phyloP scores from a whole-genome alignment of 768 basidiomycete species.

The Chalciporus sphaerocephalus region DNA sequence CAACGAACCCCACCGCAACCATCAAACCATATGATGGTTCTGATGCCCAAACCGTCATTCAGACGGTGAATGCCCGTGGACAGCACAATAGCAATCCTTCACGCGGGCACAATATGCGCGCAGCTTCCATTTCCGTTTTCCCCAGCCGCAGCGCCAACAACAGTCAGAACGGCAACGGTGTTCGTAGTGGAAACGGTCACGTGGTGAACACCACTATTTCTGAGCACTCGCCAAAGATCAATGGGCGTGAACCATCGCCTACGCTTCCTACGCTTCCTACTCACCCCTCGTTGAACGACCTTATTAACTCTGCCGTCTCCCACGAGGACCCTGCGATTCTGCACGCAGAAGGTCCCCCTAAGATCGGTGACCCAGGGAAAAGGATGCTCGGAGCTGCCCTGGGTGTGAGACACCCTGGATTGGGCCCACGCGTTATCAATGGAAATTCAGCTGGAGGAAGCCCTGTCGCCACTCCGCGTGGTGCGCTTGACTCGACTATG shows the following conservation, averaged over 20 bases:
- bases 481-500: conserved; percentile 52
- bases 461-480: conserved; percentile 25
- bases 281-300: conserved; percentile 79
- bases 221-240: conserved; percentile 41
- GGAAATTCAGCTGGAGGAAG: conserved; percentile 34
- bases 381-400: conserved; percentile 85
- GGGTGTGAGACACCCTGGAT: conserved; percentile 74
- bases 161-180: conserved; percentile 31
- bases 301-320: conserved; percentile 69
- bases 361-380: conserved; percentile 85
- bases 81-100: conserved; percentile 57
- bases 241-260: conserved; percentile 71
- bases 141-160: conserved; percentile 47
- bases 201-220: conserved; percentile 45
- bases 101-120: conserved; percentile 68
- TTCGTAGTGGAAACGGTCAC: conserved; percentile 33
- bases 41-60: conserved; percentile 84
- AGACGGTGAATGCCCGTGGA: conserved; percentile 73
- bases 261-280: conserved; percentile 76
- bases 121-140: conserved; percentile 62
- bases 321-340: conserved; percentile 66
- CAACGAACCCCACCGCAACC: conserved; percentile 48
- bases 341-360: conserved; percentile 51
- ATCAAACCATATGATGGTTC: conserved; percentile 93
- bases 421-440: conserved; percentile 56